Percentiles rank a stretch among this genome's conserved stretches.
Evolutionary conservation across 2,329 filamentous ascomycete species (phyloP).

Genomic region (Emmonsiellopsis sp.): DNA sequence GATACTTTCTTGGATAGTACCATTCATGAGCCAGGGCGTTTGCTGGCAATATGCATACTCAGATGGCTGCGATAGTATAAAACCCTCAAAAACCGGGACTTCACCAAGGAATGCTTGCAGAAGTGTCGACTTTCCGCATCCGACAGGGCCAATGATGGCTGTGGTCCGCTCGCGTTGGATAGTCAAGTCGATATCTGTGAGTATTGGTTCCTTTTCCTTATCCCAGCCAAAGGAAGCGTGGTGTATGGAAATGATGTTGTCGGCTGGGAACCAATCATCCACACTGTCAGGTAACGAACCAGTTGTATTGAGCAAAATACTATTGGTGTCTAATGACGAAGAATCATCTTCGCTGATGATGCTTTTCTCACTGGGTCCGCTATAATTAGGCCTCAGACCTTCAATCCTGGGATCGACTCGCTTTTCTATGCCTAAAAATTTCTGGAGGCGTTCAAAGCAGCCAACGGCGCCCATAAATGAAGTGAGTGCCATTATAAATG

Average conservation of each 20-base stretch:
- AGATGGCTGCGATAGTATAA: constrained; percentile 21
- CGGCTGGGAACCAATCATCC: constrained; percentile 6
- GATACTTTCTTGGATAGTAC: constrained; percentile 33
- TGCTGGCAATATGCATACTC: constrained; percentile 36
- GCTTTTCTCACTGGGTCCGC: background rate
- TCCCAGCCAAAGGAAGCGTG: constrained; percentile 42
- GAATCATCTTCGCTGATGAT: background rate
- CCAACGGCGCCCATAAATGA: background rate
- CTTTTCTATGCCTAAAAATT: constrained; percentile 16
- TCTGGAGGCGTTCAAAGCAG: constrained; percentile 13
- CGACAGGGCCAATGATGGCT: constrained; percentile 43
- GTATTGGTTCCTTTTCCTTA: constrained; percentile 28
- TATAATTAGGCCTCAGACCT: background rate
- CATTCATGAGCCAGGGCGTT: constrained; percentile 34
- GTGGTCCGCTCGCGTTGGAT: constrained; percentile 37
- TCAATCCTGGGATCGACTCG: background rate
- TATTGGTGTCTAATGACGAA: background rate
- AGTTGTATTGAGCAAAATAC: background rate
- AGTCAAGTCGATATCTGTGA: constrained; percentile 34
- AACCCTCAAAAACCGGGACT: constrained; percentile 26
- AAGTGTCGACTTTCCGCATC: constrained; percentile 46
- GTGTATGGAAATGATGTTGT: constrained; percentile 32
- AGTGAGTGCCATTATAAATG: background rate
- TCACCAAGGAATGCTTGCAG: constrained; percentile 39
- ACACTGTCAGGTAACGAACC: background rate